Conservation (phyloP, 2,329 filamentous ascomycete genomes). For the Orbilia blumenaviensis region DNA sequence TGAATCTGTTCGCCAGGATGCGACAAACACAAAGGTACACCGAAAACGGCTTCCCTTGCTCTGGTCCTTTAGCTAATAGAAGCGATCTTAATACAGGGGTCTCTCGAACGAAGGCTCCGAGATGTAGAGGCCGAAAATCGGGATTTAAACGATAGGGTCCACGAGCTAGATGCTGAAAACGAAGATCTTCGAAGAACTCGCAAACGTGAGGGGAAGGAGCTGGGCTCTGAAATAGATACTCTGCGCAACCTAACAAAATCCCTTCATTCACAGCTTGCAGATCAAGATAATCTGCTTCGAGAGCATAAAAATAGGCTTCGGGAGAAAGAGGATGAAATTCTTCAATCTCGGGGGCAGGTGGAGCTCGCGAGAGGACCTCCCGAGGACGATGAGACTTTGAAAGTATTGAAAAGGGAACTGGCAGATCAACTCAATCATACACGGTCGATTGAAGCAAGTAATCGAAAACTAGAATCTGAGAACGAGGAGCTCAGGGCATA, state of each 20-base stretch:
- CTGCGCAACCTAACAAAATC: conserved; percentile 10
- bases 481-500: conserved; percentile 81
- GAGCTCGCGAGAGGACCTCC: conserved; percentile 79
- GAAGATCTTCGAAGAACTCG: conserved; percentile 14
- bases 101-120: conserved; percentile 25
- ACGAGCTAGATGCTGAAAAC: conserved; percentile 28
- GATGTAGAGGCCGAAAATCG: conserved; percentile 20
- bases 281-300: conserved; percentile 6
- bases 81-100: neutral
- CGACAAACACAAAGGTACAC: conserved; percentile 30
- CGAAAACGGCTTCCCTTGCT: neutral
- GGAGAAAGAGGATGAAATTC: conserved; percentile 35
- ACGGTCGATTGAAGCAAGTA: conserved; percentile 79
- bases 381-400: conserved; percentile 84
- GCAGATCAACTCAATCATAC: conserved; percentile 94
- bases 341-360: conserved; percentile 12
- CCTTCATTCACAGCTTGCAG: conserved; percentile 6
- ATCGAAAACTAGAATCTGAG: conserved; percentile 80
- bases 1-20: conserved; percentile 31
- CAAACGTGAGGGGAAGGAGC: conserved; percentile 30
- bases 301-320: conserved; percentile 17
- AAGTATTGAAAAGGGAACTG: conserved; percentile 84
- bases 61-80: neutral
- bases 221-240: conserved; percentile 17
- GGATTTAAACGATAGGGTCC: conserved; percentile 26